Percentiles rank a stretch among this genome's conserved stretches.
Conservation (phyloP, 129 eudicot genomes). For the Saussurea involucrata region DNA sequence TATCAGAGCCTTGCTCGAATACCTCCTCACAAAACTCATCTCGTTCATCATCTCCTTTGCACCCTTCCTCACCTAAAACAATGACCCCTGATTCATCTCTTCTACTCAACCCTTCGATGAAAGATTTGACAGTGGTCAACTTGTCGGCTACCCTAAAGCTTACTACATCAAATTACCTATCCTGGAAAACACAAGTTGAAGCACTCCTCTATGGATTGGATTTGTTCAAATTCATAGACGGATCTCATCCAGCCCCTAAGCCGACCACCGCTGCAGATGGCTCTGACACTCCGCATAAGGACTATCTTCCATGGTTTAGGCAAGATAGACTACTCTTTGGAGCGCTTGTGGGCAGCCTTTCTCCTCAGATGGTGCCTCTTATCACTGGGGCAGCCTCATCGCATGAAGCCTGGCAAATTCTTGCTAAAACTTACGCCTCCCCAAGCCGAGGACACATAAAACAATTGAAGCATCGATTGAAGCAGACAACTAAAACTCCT, state of each 20-base stretch:
- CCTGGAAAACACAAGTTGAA: neutral
- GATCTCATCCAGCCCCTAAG: neutral
- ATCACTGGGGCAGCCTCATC: neutral
- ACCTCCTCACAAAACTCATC: neutral
- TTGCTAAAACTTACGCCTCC: neutral
- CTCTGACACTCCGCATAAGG: neutral
- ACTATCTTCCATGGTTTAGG: neutral
- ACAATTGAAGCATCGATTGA: neutral
- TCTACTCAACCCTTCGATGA: neutral
- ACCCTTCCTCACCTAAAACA: neutral
- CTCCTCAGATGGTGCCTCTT: neutral
- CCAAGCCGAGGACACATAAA: neutral
- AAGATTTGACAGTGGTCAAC: neutral
- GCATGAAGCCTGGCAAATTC: neutral
- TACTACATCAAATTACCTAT: neutral
- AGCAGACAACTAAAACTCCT: neutral
- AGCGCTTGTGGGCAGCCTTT: neutral
- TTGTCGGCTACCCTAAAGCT: neutral
- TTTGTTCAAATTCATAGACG: neutral
- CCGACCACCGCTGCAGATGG: neutral
- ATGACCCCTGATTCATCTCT: neutral
- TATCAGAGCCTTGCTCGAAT: too few relatives aligned
- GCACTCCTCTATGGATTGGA: neutral
- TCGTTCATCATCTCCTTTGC: neutral
- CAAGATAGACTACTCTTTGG: neutral